Percentiles rank a stretch among this genome's conserved stretches.
phyloP scores from a whole-genome alignment of 306 rosid genomes.

The Lupinus albus region DNA sequence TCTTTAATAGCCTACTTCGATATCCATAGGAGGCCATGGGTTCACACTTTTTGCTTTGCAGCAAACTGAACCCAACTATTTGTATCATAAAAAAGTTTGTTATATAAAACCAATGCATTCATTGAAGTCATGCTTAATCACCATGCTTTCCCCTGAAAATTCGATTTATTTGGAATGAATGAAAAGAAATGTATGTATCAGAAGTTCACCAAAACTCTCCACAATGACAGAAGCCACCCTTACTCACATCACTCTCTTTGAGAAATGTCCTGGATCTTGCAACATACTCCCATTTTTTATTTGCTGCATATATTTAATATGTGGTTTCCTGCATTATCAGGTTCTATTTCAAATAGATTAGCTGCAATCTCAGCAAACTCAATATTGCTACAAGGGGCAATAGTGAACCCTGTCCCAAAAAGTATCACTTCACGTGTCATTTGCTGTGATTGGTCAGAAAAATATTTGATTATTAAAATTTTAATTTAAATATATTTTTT shows the following conservation, averaged over 20 bases:
- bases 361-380: conserved; percentile 80
- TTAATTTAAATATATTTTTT: too few species aligned
- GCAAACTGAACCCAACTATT: not conserved
- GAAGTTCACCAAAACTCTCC: conserved; percentile 72
- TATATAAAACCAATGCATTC: not conserved
- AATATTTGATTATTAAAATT: too few species aligned
- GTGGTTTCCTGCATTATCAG: conserved; percentile 83
- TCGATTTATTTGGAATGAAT: not conserved
- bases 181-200: not conserved
- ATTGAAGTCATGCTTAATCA: conserved; percentile 6
- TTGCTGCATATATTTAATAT: conserved; percentile 74
- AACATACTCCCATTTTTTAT: conserved; percentile 77
- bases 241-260: conserved; percentile 66
- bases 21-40: not conserved
- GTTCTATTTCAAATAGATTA: conserved; percentile 72
- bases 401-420: too few species aligned
- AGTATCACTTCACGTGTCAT: too few species aligned
- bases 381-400: too few species aligned
- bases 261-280: conserved; percentile 73
- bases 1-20: not conserved
- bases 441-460: too few species aligned
- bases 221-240: conserved; percentile 70
- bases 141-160: conserved; percentile 10
- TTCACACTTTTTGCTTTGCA: too few species aligned
- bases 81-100: not conserved